Percentiles rank a stretch among this genome's conserved stretches.
These are phyloP conservation scores for Rhynchospora pubera DNA, from an alignment of 176 grass and related monocot species.

Conservation along the genomic window DNA sequence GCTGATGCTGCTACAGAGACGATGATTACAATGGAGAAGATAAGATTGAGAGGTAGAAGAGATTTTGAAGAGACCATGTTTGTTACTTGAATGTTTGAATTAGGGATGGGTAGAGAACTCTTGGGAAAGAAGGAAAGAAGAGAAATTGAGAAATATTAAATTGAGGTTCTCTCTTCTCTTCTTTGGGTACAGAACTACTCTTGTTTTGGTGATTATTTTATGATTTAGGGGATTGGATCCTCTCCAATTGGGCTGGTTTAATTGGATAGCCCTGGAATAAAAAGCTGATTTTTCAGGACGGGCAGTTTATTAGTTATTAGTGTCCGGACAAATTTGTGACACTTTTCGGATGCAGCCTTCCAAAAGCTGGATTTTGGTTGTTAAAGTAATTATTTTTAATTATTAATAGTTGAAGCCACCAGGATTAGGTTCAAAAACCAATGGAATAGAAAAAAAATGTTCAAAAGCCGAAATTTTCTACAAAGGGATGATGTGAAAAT, in stretches of 20 bases:
- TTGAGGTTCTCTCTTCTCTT: neutral
- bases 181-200: no score
- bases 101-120: neutral
- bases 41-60: neutral
- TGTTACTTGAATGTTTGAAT: neutral
- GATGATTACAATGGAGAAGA: constrained; percentile 1
- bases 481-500: neutral
- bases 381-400: neutral
- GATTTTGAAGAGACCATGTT: constrained; percentile 6
- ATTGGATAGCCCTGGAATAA: neutral
- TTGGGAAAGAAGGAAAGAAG: constrained; percentile 14
- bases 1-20: neutral
- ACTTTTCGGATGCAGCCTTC: neutral
- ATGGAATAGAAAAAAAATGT: neutral
- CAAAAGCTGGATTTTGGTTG: neutral
- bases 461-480: neutral
- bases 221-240: neutral
- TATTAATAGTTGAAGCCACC: neutral
- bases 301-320: neutral
- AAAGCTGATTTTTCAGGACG: neutral
- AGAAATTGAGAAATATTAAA: neutral
- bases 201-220: no score
- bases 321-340: neutral
- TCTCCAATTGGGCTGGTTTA: neutral
- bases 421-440: neutral